Conservation (phyloP, 495 filamentous ascomycete genomes). For the Rhypophila decipiens region DNA sequence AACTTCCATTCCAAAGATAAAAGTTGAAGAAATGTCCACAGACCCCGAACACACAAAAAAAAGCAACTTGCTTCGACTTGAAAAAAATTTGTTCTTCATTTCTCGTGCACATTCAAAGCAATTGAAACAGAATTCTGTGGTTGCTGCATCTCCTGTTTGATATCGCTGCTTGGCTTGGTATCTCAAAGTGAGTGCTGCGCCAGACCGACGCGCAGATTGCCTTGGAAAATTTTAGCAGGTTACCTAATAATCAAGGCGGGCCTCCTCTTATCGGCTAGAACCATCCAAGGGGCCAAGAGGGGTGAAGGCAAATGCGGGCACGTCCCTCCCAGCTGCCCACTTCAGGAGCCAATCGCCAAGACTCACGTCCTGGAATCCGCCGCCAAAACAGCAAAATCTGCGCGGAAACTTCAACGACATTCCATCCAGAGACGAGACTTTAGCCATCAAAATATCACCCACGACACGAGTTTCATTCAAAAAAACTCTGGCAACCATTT, state of each 20-base stretch:
- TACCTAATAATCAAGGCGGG: slow-evolving; percentile 12
- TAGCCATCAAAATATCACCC: slow-evolving; percentile 53
- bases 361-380: slow-evolving; percentile 18
- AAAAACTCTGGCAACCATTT: slow-evolving; percentile 49
- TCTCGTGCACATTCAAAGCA: too few relatives aligned
- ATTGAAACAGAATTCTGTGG: too few relatives aligned
- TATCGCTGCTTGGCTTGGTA: too few relatives aligned
- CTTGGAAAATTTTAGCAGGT: slow-evolving; percentile 4
- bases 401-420: slow-evolving; percentile 57
- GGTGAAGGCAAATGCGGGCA: slow-evolving; percentile 4
- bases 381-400: slow-evolving; percentile 40
- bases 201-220: not conserved
- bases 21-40: too few relatives aligned
- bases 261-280: slow-evolving; percentile 12
- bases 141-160: too few relatives aligned
- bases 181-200: too few relatives aligned
- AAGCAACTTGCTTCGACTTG: too few relatives aligned
- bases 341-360: slow-evolving; percentile 23
- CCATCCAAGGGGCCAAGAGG: not conserved
- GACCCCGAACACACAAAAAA: too few relatives aligned
- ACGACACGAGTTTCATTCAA: slow-evolving; percentile 44
- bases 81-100: too few relatives aligned
- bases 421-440: slow-evolving; percentile 51
- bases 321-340: slow-evolving; percentile 7
- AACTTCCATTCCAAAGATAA: too few relatives aligned